Conservation (phyloP, 2,329 filamentous ascomycete species). For the Fusarium robinianum region DNA sequence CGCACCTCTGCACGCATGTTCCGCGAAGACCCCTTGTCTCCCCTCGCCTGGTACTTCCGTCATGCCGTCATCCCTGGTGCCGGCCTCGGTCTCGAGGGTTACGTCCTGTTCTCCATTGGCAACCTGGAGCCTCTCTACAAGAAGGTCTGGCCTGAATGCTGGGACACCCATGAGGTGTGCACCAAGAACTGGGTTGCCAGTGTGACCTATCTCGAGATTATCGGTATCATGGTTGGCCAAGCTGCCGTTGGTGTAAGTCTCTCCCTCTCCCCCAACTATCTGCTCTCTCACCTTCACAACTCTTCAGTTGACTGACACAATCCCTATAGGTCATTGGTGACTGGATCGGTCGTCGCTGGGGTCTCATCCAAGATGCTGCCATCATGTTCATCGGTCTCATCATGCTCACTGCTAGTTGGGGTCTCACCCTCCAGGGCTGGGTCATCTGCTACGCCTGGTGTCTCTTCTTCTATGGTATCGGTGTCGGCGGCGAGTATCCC, state of each 20-base stretch:
- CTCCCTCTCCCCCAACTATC: not conserved
- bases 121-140: conserved; percentile 85
- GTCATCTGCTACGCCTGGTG: conserved; percentile 97
- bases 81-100: conserved; percentile 90
- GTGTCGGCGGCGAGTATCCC: conserved; percentile 86
- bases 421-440: conserved; percentile 85
- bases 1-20: conserved; percentile 74
- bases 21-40: conserved; percentile 83
- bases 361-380: conserved; percentile 88
- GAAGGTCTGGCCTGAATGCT: conserved; percentile 77
- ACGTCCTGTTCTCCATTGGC: conserved; percentile 95
- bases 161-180: conserved; percentile 70
- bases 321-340: conserved; percentile 58
- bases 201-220: conserved; percentile 89
- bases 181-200: conserved; percentile 78
- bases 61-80: conserved; percentile 93
- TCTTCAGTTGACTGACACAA: no score
- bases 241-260: conserved; percentile 75
- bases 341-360: conserved; percentile 89
- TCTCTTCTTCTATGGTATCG: conserved; percentile 74
- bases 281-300: not conserved
- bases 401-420: conserved; percentile 93
- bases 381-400: conserved; percentile 95
- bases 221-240: conserved; percentile 94
- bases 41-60: conserved; percentile 82